These are phyloP conservation scores for Zelopaecilomyces penicillatus DNA, from an alignment of 2,329 filamentous ascomycete species.

Conservation along the genomic window DNA sequence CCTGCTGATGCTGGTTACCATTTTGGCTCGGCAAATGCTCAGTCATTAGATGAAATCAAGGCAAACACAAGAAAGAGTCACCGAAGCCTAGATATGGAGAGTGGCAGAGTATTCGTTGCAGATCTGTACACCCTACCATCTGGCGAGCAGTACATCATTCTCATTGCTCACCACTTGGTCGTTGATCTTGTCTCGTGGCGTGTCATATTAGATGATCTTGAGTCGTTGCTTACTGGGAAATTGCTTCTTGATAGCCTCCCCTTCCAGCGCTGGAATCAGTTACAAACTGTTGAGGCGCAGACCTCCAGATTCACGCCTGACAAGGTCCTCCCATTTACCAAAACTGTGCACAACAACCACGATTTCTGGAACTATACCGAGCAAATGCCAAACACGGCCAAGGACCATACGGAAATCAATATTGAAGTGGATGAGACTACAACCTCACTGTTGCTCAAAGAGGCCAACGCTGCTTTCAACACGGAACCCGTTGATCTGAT, in stretches of 20 bases:
- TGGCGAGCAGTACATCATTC: conserved; percentile 16
- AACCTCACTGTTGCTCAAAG: conserved; percentile 6
- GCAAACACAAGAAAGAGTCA: neutral
- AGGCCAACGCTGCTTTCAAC: conserved; percentile 14
- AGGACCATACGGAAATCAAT: conserved; percentile 1
- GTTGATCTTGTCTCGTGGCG: conserved; percentile 35
- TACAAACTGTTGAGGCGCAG: conserved; percentile 23
- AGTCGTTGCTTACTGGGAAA: conserved; percentile 22
- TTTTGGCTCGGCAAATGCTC: conserved; percentile 1
- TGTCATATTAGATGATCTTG: conserved; percentile 30
- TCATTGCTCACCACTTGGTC: conserved; percentile 23
- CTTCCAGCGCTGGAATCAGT: conserved; percentile 28
- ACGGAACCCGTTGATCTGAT: conserved; percentile 27
- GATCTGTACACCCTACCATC: conserved; percentile 3
- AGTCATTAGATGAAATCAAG: neutral
- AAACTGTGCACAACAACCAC: neutral
- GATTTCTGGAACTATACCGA: neutral
- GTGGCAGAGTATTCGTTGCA: conserved; percentile 9
- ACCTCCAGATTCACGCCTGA: neutral
- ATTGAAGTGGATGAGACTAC: conserved; percentile 1
- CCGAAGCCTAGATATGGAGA: conserved; percentile 1
- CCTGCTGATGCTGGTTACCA: neutral
- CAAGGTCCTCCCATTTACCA: conserved; percentile 1
- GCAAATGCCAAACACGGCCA: neutral
- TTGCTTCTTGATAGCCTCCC: conserved; percentile 10